These are phyloP conservation scores for Thuidium tamariscinum DNA, from an alignment of 225 moss, liverwort and hornwort genomes.

Conservation along the genomic window DNA sequence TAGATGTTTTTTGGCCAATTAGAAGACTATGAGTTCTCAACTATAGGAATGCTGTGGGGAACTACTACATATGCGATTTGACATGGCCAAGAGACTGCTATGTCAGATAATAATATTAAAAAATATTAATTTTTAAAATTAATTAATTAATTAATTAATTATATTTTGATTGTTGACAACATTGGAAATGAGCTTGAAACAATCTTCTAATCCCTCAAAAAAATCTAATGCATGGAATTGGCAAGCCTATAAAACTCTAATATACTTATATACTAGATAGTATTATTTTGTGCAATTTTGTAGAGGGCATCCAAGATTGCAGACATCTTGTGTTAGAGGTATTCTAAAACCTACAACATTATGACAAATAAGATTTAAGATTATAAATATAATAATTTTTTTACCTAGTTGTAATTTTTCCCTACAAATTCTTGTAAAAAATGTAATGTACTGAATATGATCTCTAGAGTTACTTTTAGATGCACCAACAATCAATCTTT, in stretches of 20 bases:
- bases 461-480: accelerated
- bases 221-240: no score
- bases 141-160: no score
- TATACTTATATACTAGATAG: neutral
- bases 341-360: neutral
- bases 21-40: no score
- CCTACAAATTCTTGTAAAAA: neutral
- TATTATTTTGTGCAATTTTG: accelerated
- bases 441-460: accelerated
- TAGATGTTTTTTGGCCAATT: no score
- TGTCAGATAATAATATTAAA: no score
- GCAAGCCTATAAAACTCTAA: neutral
- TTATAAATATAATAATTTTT: accelerated
- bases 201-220: no score
- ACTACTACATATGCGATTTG: no score
- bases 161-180: no score
- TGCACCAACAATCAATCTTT: neutral
- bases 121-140: no score
- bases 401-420: neutral
- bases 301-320: accelerated
- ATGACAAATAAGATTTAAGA: neutral
- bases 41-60: no score
- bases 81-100: no score
- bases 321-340: neutral
- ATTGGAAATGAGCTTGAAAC: no score